phyloP scores from a whole-genome alignment of 805 yeast species.

The Candida xyloterini region DNA sequence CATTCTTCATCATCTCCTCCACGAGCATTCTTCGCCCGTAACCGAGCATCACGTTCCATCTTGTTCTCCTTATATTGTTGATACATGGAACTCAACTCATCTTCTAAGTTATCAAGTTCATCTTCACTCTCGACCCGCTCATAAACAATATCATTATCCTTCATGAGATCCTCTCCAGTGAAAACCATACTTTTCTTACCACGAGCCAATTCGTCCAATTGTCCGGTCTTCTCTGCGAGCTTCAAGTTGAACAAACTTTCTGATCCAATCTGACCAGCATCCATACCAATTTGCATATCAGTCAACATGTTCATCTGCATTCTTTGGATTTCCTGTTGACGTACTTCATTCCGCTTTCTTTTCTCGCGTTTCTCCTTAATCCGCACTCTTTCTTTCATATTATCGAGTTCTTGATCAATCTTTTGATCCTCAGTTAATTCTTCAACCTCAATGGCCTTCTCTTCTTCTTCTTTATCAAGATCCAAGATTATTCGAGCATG shows the following conservation, averaged over 20 bases:
- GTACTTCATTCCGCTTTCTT: constrained; percentile 74
- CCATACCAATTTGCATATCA: constrained; percentile 89
- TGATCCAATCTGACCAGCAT: constrained; percentile 78
- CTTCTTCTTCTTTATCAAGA: constrained; percentile 52
- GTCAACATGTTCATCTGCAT: constrained; percentile 96
- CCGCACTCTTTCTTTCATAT: constrained; percentile 67
- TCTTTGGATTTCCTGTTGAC: constrained; percentile 83
- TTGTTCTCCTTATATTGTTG: constrained; percentile 60
- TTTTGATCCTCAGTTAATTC: constrained; percentile 82
- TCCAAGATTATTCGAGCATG: constrained; percentile 78
- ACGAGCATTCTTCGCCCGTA: constrained; percentile 66
- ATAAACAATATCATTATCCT: constrained; percentile 56
- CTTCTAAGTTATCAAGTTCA: constrained; percentile 69
- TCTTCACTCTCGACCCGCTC: constrained; percentile 44
- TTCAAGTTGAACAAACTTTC: constrained; percentile 80
- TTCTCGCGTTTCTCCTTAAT: constrained; percentile 74
- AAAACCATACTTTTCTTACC: constrained; percentile 73
- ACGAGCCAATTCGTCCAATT: constrained; percentile 63
- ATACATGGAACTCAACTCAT: constrained; percentile 82
- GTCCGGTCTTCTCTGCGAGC: constrained; percentile 85
- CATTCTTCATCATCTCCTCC: constrained; percentile 78
- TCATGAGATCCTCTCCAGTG: constrained; percentile 49
- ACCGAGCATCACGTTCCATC: constrained; percentile 67
- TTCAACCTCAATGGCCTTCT: constrained; percentile 50
- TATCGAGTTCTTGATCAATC: constrained; percentile 80